phyloP scores from a whole-genome alignment of 2,329 filamentous ascomycete species.

The Apiospora koreana region DNA sequence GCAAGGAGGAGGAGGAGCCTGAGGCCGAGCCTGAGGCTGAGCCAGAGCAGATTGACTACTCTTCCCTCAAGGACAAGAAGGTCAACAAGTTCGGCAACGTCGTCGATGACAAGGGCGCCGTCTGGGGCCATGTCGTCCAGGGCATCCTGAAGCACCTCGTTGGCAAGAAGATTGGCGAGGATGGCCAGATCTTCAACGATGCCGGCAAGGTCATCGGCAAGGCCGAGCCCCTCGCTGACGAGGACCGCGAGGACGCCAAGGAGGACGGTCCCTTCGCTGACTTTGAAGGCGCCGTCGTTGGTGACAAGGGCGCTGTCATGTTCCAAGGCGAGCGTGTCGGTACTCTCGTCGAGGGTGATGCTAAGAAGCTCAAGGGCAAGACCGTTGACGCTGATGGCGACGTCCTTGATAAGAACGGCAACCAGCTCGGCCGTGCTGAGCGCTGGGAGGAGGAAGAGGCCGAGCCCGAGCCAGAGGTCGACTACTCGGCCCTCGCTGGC shows the following conservation, averaged over 20 bases:
- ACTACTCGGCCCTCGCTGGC: conserved; percentile 65
- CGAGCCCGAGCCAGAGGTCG: conserved; percentile 52
- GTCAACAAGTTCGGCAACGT: conserved; percentile 63
- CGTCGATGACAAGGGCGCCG: conserved; percentile 51
- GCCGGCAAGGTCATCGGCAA: conserved; percentile 67
- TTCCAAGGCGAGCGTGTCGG: conserved; percentile 58
- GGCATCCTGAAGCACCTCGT: conserved; percentile 65
- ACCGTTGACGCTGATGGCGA: conserved; percentile 70
- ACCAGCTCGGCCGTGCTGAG: conserved; percentile 66
- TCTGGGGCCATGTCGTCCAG: conserved; percentile 63
- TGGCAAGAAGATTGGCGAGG: conserved; percentile 63
- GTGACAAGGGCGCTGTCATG: conserved; percentile 53
- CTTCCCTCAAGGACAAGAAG: conserved; percentile 52
- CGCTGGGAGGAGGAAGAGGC: conserved; percentile 59
- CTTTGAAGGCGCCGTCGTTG: conserved; percentile 56
- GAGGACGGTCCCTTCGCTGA: conserved; percentile 57
- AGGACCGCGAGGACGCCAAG: conserved; percentile 50
- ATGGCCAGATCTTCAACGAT: conserved; percentile 73
- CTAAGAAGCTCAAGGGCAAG: conserved; percentile 64
- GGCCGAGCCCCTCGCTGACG: conserved; percentile 62
- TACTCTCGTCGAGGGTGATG: conserved; percentile 63
- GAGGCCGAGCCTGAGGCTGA: conserved; percentile 29
- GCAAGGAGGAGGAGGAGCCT: conserved; percentile 35
- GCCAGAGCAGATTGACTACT: conserved; percentile 44
- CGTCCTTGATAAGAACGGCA: conserved; percentile 67